Evolutionary conservation across 768 basidiomycete species (phyloP).

Genomic region (Mycena galericulata): DNA sequence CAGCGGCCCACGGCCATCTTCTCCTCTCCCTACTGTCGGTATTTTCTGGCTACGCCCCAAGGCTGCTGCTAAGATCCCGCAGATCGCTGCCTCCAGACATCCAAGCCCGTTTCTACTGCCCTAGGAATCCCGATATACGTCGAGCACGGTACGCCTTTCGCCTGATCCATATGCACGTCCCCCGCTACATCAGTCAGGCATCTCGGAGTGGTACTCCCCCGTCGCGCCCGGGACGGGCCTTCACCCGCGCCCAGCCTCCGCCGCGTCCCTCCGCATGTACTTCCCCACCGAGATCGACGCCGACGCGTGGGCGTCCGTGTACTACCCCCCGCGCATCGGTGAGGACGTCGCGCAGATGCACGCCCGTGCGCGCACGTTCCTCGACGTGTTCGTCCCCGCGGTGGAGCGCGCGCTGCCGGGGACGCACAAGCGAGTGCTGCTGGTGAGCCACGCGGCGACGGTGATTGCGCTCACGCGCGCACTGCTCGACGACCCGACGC

Average conservation of each 20-base stretch:
- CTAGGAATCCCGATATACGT: conserved; percentile 78
- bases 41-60: neutral
- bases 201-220: conserved; percentile 86
- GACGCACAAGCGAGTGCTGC: conserved; percentile 63
- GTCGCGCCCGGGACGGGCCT: conserved; percentile 74
- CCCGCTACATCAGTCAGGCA: conserved; percentile 54
- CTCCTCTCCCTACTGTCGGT: conserved; percentile 86
- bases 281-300: conserved; percentile 70
- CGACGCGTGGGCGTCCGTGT: conserved; percentile 69
- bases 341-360: conserved; percentile 76
- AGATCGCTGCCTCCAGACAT: conserved; percentile 93
- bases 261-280: conserved; percentile 62
- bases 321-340: conserved; percentile 78
- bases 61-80: conserved; percentile 3
- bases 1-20: conserved; percentile 83
- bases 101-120: conserved; percentile 70
- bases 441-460: conserved; percentile 84
- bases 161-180: neutral
- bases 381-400: conserved; percentile 62
- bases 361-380: conserved; percentile 64
- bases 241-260: conserved; percentile 78
- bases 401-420: conserved; percentile 57
- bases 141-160: conserved; percentile 72
- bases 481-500: conserved; percentile 63
- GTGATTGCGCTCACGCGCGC: conserved; percentile 72